Base-by-base conservation (phyloP, 2,329 filamentous ascomycete genomes). In the Colletotrichum orchidophilum region DNA sequence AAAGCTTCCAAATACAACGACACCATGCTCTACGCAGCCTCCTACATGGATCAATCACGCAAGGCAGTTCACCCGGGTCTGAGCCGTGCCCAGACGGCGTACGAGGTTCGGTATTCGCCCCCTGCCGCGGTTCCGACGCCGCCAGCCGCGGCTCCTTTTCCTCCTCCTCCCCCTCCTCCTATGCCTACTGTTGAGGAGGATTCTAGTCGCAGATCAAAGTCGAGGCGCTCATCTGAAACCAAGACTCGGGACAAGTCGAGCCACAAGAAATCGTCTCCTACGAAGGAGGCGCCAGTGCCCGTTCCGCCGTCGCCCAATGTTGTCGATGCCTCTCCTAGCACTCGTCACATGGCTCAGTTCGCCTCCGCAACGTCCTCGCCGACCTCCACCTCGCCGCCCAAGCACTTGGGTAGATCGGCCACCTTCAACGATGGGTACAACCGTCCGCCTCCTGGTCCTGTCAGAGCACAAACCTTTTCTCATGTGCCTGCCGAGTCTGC, bases 381-480 rank as follows among this genome's bases (percentile, higher is more conserved):
- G 5, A 70, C 67, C 18, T 73, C 77, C 61, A 74, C 74, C 57
- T 80, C 82, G 1, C 81, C 82, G 21, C 82, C 82, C 0, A 78
- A 79, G 35, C 74, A 65, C 33, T 46, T 75, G 7, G 72, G 77
- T 15, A 78, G 82, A 52, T 78, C 78, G 33, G 78, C 77, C 71
- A 83, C 81, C 2, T 80, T 81, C 77, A 69, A 73, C 5, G 80
- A 82, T 3, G 42, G 66, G 5, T 79, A 78, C 63, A 18, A 69
- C 31, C 79, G 80, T 13, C 75, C 78, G 9, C 72, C 76, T 1
- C 80, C 80, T 3, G 71, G 66, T 5, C 59, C 50, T 3, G 15
- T 69, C 13, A 77, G 82, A 49, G 70, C 82, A 2, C 74, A 82
- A 59, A 84, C 82, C 0, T 83, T 77, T 60, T 76, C 76, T 46